These are phyloP conservation scores for Vanderwaltozyma verrucispora DNA, from an alignment of 805 yeast species.

Conservation along the genomic window DNA sequence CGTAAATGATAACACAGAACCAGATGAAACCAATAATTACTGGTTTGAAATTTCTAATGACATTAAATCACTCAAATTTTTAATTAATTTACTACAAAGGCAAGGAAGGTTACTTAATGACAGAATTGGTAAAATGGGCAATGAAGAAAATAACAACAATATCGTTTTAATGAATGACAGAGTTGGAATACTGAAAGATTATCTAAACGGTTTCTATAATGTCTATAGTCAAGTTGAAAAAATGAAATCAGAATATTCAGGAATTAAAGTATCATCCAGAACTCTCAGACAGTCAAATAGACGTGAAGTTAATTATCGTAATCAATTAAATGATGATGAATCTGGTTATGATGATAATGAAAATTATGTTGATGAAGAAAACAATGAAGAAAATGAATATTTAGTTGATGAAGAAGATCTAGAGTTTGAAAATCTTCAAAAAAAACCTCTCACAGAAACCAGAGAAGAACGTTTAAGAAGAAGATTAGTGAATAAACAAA, in stretches of 20 bases:
- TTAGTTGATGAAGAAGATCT: slow-evolving; percentile 1
- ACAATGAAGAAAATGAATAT: slow-evolving; percentile 9
- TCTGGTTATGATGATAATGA: slow-evolving; percentile 11
- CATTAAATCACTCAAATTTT: slow-evolving; percentile 10
- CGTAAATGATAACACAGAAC: slow-evolving; percentile 3
- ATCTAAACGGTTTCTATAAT: slow-evolving; percentile 8
- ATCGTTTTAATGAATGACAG: slow-evolving; percentile 8
- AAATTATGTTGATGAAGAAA: slow-evolving; percentile 7
- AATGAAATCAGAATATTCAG: slow-evolving; percentile 48
- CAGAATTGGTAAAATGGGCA: not conserved
- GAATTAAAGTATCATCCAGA: slow-evolving; percentile 20
- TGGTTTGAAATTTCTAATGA: slow-evolving; percentile 22
- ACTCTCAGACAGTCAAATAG: slow-evolving; percentile 23
- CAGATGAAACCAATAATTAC: slow-evolving; percentile 2
- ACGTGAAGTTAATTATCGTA: slow-evolving; percentile 11
- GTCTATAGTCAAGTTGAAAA: slow-evolving; percentile 55
- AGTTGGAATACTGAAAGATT: slow-evolving; percentile 11
- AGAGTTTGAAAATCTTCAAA: not conserved
- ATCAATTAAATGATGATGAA: slow-evolving; percentile 9
- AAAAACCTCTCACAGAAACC: not conserved
- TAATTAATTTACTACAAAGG: slow-evolving; percentile 6
- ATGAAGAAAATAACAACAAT: slow-evolving; percentile 8
- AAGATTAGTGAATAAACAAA: not conserved
- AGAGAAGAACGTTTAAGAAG: not conserved
- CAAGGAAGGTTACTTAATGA: slow-evolving; percentile 1